Percentiles rank a stretch among this genome's conserved stretches.
Conservation (phyloP, 2,329 filamentous ascomycete genomes). For the Aspergillus neoniger region DNA sequence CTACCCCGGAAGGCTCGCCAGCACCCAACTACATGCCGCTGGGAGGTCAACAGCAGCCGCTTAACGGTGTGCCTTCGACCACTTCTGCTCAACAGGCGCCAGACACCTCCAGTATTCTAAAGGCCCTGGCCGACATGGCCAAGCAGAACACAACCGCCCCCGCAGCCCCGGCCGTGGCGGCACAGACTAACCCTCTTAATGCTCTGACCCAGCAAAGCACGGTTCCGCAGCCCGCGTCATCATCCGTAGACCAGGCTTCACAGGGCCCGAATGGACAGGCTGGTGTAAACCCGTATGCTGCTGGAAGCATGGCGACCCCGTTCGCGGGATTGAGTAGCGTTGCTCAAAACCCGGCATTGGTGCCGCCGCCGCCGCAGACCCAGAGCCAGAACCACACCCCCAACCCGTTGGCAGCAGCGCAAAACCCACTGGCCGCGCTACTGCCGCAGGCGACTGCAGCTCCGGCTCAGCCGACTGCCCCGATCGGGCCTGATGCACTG, state of each 20-base stretch:
- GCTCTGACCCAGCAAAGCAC: constrained; percentile 53
- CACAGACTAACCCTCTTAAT: constrained; percentile 49
- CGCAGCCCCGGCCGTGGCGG: constrained; percentile 37
- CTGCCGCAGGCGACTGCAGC: constrained; percentile 41
- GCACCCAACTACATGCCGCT: constrained; percentile 47
- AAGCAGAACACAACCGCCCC: constrained; percentile 67
- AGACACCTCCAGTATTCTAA: constrained; percentile 69
- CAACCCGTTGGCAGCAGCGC: constrained; percentile 44
- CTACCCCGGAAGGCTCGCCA: constrained; percentile 64
- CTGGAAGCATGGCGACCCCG: constrained; percentile 51
- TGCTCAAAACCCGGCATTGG: constrained; percentile 37
- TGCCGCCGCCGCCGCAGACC: constrained; percentile 36
- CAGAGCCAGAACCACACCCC: constrained; percentile 45
- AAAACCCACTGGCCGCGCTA: constrained; percentile 46
- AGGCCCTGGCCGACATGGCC: constrained; percentile 77
- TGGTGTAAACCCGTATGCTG: constrained; percentile 59
- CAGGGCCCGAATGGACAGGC: constrained; percentile 50
- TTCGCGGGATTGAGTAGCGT: constrained; percentile 50
- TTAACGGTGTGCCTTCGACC: constrained; percentile 26
- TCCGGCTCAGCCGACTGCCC: constrained; percentile 29
- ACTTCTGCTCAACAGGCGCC: constrained; percentile 42
- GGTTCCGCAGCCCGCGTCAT: constrained; percentile 40
- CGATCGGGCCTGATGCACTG: constrained; percentile 52
- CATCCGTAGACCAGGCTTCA: constrained; percentile 49
- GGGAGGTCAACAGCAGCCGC: constrained; percentile 33